Percentiles rank a stretch among this genome's conserved stretches.
Conservation (phyloP, 73 alveolate species). For the Paramecium bursaria region DNA sequence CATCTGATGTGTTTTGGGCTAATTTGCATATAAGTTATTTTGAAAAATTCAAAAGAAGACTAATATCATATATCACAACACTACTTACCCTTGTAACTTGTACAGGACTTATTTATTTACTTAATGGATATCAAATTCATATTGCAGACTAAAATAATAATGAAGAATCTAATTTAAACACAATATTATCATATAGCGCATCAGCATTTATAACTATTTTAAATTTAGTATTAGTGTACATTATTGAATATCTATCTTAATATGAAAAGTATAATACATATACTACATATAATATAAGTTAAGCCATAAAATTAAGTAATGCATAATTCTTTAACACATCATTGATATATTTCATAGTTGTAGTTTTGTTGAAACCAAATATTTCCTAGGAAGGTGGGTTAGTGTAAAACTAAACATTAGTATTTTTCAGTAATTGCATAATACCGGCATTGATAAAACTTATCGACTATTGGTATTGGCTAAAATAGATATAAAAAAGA, state of each 20-base stretch:
- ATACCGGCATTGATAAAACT: constrained; percentile 27
- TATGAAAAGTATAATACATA: constrained; percentile 77
- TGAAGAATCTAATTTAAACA: constrained; percentile 17
- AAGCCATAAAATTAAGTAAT: constrained; percentile 73
- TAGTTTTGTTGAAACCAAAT: constrained; percentile 14
- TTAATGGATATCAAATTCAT: constrained; percentile 50
- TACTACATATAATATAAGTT: constrained; percentile 76
- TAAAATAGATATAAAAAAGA: constrained; percentile 15
- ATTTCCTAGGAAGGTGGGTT: constrained; percentile 64
- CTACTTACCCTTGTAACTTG: constrained; percentile 66
- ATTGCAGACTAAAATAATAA: constrained; percentile 30
- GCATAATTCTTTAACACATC: constrained; percentile 82
- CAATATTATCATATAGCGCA: constrained; percentile 55
- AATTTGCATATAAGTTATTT: constrained; percentile 67
- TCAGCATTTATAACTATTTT: constrained; percentile 71
- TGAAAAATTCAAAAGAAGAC: constrained; percentile 54
- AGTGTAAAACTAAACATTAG: constrained; percentile 58
- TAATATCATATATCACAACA: constrained; percentile 65
- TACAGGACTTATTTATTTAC: constrained; percentile 71
- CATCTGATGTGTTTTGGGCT: constrained; percentile 88
- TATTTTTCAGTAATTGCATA: constrained; percentile 47
- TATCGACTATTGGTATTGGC: constrained; percentile 17
- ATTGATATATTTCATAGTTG: constrained; percentile 73
- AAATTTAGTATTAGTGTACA: constrained; percentile 63
- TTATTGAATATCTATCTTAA: constrained; percentile 66